Conservation (phyloP, 2,329 filamentous ascomycete species). For the Grosmannia huntii region DNA sequence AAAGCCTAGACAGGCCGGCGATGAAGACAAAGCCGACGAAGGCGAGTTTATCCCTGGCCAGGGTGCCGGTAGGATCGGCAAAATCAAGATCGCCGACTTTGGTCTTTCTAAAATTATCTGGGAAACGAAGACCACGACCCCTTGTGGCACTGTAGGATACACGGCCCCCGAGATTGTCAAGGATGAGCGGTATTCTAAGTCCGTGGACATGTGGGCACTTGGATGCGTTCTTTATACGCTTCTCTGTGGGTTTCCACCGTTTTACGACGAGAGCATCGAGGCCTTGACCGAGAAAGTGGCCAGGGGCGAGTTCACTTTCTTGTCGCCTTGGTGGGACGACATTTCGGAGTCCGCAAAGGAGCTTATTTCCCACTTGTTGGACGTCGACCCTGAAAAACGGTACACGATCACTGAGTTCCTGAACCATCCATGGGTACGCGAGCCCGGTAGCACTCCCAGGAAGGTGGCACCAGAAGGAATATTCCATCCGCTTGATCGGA, state of each 20-base stretch:
- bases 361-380: constrained; percentile 81
- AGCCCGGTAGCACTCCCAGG: constrained; percentile 46
- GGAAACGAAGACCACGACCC: constrained; percentile 97
- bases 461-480: constrained; percentile 29
- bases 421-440: constrained; percentile 83
- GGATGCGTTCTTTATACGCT: constrained; percentile 95
- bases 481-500: constrained; percentile 45
- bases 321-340: constrained; percentile 98
- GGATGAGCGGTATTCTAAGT: constrained; percentile 96
- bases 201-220: constrained; percentile 98
- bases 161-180: constrained; percentile 98
- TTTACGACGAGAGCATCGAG: constrained; percentile 97
- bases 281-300: constrained; percentile 96
- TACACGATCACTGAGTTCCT: constrained; percentile 91
- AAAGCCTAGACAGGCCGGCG: constrained; percentile 70
- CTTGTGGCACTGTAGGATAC: constrained; percentile 97
- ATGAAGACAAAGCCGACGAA: constrained; percentile 95
- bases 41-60: constrained; percentile 77
- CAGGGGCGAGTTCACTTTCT: constrained; percentile 89
- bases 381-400: constrained; percentile 87
- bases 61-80: constrained; percentile 80
- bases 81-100: constrained; percentile 97
- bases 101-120: constrained; percentile 95
- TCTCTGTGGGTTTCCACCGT: constrained; percentile 93
- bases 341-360: constrained; percentile 94